These are phyloP conservation scores for Colletotrichum trifolii DNA, from an alignment of 2,329 filamentous ascomycete genomes.

Conservation along the genomic window DNA sequence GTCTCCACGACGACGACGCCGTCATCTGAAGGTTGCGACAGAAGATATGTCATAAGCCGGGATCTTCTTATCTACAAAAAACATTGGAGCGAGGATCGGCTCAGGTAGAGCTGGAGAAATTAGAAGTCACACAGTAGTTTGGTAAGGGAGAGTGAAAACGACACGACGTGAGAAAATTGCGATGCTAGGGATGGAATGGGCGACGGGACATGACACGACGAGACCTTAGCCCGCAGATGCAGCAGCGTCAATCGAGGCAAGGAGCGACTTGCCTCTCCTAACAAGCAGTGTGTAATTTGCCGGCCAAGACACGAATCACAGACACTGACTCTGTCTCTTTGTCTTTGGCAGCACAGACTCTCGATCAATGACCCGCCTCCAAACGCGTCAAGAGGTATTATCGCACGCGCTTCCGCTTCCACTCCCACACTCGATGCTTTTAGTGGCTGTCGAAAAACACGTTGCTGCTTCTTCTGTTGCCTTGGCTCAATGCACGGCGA, in stretches of 20 bases:
- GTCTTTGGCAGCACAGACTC: constrained; percentile 3
- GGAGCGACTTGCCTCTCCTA: constrained; percentile 6
- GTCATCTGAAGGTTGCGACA: constrained; percentile 22
- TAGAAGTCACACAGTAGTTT: neutral
- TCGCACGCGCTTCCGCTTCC: constrained; percentile 1
- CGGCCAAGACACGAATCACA: constrained; percentile 27
- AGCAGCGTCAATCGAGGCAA: constrained; percentile 19
- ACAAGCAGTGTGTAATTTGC: neutral
- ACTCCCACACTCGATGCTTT: too few relatives aligned
- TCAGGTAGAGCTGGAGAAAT: constrained; percentile 1
- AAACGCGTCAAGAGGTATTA: constrained; percentile 4
- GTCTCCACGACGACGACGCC: neutral
- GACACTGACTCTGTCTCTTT: too few relatives aligned
- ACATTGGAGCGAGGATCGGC: constrained; percentile 3
- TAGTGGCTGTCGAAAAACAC: constrained; percentile 8
- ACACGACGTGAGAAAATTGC: neutral
- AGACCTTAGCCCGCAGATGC: neutral
- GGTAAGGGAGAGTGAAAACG: constrained; percentile 8
- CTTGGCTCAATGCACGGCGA: constrained; percentile 19
- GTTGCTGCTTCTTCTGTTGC: constrained; percentile 5
- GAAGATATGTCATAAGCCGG: constrained; percentile 18
- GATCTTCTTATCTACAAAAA: constrained; percentile 20
- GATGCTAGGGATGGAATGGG: constrained; percentile 7
- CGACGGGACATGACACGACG: neutral
- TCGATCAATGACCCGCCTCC: constrained; percentile 15